phyloP scores from a whole-genome alignment of 805 yeast species.

The Ogataea allantospora region DNA sequence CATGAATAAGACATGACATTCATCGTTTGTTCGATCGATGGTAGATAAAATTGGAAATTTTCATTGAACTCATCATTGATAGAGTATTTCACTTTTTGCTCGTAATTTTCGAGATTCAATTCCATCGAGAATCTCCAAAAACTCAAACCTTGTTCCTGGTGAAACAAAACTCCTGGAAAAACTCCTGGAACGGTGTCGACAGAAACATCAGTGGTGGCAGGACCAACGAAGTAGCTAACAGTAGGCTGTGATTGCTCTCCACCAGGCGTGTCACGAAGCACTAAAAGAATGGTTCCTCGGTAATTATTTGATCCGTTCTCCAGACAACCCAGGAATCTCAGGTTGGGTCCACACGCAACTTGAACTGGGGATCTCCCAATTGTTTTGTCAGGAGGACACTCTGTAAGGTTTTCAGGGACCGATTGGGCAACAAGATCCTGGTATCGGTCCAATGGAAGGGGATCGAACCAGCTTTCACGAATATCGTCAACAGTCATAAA shows the following conservation, averaged over 20 bases:
- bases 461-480: slow-evolving; percentile 28
- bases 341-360: slow-evolving; percentile 73
- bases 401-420: slow-evolving; percentile 21
- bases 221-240: slow-evolving; percentile 37
- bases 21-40: slow-evolving; percentile 64
- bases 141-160: slow-evolving; percentile 42
- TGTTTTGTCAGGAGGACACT: slow-evolving; percentile 24
- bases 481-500: slow-evolving; percentile 16
- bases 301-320: slow-evolving; percentile 53
- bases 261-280: slow-evolving; percentile 44
- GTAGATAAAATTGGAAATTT: slow-evolving; percentile 66
- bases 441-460: slow-evolving; percentile 30
- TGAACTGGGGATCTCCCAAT: slow-evolving; percentile 36
- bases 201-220: slow-evolving; percentile 24
- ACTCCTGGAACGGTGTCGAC: slow-evolving; percentile 36
- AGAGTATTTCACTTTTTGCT: slow-evolving; percentile 62
- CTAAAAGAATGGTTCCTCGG: slow-evolving; percentile 67
- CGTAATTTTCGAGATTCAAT: slow-evolving; percentile 45
- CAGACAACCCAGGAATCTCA: slow-evolving; percentile 62
- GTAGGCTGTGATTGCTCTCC: slow-evolving; percentile 23
- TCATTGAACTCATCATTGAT: slow-evolving; percentile 44
- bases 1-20: slow-evolving; percentile 83
- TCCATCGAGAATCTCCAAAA: slow-evolving; percentile 69
- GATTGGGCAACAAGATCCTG: slow-evolving; percentile 18
- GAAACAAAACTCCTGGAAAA: slow-evolving; percentile 46